These are phyloP conservation scores for Musa troglodytarum DNA, from an alignment of 176 grass and related monocot genomes.

Conservation along the genomic window DNA sequence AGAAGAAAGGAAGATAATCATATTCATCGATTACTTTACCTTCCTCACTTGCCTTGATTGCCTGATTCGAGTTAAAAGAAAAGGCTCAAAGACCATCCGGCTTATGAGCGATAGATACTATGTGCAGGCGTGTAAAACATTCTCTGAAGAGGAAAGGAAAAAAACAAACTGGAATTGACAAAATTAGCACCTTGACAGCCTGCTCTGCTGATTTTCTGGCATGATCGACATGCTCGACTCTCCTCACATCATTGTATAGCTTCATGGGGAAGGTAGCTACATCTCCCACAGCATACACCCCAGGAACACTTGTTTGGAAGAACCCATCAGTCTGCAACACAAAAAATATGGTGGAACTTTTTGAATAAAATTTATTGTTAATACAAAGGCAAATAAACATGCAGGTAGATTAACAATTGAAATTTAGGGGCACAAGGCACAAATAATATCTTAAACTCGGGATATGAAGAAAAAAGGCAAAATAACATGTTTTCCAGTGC, in stretches of 20 bases:
- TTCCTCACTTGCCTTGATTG: constrained; percentile 64
- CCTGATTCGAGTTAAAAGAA: constrained; percentile 25
- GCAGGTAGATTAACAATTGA: too few species aligned
- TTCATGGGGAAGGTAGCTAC: constrained; percentile 83
- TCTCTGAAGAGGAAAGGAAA: neutral
- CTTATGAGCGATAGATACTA: neutral
- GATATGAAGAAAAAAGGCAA: too few species aligned
- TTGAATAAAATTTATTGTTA: neutral
- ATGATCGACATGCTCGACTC: constrained; percentile 93
- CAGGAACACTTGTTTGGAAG: constrained; percentile 67
- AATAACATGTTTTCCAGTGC: too few species aligned
- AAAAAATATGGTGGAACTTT: neutral
- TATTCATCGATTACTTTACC: constrained; percentile 51
- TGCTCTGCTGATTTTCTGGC: constrained; percentile 87
- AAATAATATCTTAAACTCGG: too few species aligned
- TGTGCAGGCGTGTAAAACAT: neutral
- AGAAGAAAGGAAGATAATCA: constrained; percentile 88
- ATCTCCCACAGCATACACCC: constrained; percentile 83
- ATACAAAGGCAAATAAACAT: too few species aligned
- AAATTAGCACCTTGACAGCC: constrained; percentile 48
- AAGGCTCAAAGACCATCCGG: neutral
- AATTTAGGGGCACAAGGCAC: too few species aligned
- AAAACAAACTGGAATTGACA: neutral
- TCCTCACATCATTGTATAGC: constrained; percentile 57
- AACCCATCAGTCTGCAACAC: constrained; percentile 62